A percentile compares a stretch with the other conserved stretches of the same genome.
phyloP scores from a whole-genome alignment of 2,329 filamentous ascomycete genomes.

The Stemphylium lycopersici region DNA sequence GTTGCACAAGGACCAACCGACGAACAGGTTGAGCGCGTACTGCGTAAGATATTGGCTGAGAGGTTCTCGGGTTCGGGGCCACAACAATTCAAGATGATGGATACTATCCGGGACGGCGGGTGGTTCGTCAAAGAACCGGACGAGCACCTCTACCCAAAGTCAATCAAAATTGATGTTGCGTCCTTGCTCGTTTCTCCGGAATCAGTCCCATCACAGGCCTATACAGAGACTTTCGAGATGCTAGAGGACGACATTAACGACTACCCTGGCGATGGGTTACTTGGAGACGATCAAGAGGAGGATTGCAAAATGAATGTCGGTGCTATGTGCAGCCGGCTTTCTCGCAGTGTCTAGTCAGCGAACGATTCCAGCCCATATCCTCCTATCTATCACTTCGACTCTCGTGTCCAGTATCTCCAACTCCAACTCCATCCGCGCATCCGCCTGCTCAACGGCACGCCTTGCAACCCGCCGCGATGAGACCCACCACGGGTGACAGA shows the following conservation, averaged over 20 bases:
- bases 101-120: conserved; percentile 19
- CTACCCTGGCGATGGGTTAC: conserved; percentile 21
- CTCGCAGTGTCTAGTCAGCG: conserved; percentile 6
- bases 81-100: conserved; percentile 13
- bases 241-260: conserved; percentile 28
- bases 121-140: conserved; percentile 28
- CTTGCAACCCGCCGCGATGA: background rate
- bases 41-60: conserved; percentile 46
- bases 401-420: background rate
- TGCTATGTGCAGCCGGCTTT: background rate
- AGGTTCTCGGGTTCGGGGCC: conserved; percentile 27
- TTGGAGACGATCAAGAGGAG: conserved; percentile 5
- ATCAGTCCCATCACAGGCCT: conserved; percentile 38
- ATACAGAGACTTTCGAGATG: conserved; percentile 37
- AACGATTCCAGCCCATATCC: background rate
- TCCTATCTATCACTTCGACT: background rate
- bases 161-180: conserved; percentile 28
- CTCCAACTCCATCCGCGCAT: background rate
- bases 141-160: conserved; percentile 15
- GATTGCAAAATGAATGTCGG: background rate
- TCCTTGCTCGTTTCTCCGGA: conserved; percentile 35
- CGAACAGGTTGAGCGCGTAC: conserved; percentile 43
- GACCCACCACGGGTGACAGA: background rate
- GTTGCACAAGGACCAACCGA: conserved; percentile 32
- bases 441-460: background rate